A percentile compares a stretch with the other conserved stretches of the same genome.
phyloP scores from a whole-genome alignment of 768 basidiomycete genomes.

The Omphalotus guepiniiformis region DNA sequence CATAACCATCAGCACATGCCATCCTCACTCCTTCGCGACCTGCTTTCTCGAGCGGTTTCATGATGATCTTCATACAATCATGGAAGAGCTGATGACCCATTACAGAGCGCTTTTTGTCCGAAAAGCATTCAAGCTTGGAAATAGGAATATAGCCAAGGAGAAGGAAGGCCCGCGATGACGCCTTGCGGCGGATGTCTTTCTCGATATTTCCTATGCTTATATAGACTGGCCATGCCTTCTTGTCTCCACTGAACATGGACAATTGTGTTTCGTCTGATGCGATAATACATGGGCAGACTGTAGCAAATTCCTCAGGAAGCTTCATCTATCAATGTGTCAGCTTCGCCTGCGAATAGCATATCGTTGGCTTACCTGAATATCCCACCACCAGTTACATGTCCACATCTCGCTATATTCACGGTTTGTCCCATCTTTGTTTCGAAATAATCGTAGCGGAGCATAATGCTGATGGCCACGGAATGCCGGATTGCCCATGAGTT shows the following conservation, averaged over 20 bases:
- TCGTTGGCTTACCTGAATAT: slow-evolving; percentile 12
- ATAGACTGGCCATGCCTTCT: slow-evolving; percentile 30
- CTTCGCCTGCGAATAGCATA: not conserved
- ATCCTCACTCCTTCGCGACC: slow-evolving; percentile 22
- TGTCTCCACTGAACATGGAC: slow-evolving; percentile 22
- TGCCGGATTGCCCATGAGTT: slow-evolving; percentile 21
- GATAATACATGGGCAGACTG: slow-evolving; percentile 25
- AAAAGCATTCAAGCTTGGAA: slow-evolving; percentile 20
- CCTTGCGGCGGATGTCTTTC: slow-evolving; percentile 18
- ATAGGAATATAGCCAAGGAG: slow-evolving; percentile 29
- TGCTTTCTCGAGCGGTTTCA: slow-evolving; percentile 20
- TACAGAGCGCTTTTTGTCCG: slow-evolving; percentile 7
- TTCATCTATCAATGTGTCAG: slow-evolving; percentile 1
- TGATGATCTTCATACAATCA: slow-evolving; percentile 19
- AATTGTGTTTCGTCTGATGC: slow-evolving; percentile 30
- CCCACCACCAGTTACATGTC: slow-evolving; percentile 11
- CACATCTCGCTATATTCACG: slow-evolving; percentile 4
- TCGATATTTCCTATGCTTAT: slow-evolving; percentile 27
- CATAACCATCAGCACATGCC: slow-evolving; percentile 26
- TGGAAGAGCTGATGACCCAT: slow-evolving; percentile 26
- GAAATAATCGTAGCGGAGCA: slow-evolving; percentile 16
- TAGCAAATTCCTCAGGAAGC: slow-evolving; percentile 6
- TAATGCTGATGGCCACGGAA: slow-evolving; percentile 23
- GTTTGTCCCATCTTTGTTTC: not conserved
- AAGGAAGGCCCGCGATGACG: slow-evolving; percentile 17